A percentile compares a stretch with the other conserved stretches of the same genome.
Evolutionary conservation across 441 rosid genomes (phyloP).

Genomic region (Pelargonium australe): DNA sequence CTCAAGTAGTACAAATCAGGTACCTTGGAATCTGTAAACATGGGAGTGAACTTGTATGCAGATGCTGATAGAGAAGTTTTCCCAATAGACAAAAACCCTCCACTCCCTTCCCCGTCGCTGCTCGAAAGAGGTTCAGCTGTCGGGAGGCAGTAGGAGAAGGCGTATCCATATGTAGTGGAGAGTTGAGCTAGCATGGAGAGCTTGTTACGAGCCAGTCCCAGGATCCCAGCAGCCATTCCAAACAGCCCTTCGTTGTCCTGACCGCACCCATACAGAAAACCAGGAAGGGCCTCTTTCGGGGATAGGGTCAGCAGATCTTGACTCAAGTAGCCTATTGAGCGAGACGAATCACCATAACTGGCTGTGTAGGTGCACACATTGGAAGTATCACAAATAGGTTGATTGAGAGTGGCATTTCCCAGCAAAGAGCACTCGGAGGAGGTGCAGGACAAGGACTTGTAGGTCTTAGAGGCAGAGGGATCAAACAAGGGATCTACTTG

Average conservation of each 20-base stretch:
- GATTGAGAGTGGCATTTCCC: slow-evolving; percentile 23
- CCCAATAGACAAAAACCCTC: slow-evolving; percentile 22
- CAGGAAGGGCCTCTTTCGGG: slow-evolving; percentile 20
- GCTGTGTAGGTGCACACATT: slow-evolving; percentile 28
- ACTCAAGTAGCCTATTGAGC: slow-evolving; percentile 38
- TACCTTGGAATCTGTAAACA: slow-evolving; percentile 13
- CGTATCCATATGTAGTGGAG: slow-evolving; percentile 20
- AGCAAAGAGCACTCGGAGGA: slow-evolving; percentile 28
- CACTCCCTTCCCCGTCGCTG: neutral
- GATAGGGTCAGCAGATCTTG: slow-evolving; percentile 34
- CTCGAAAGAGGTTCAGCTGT: slow-evolving; percentile 13
- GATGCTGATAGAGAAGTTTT: slow-evolving; percentile 5
- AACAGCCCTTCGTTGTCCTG: slow-evolving; percentile 33
- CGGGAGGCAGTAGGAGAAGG: slow-evolving; percentile 54
- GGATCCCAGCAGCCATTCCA: slow-evolving; percentile 38
- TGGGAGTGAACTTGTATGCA: slow-evolving; percentile 25
- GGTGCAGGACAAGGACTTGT: slow-evolving; percentile 22
- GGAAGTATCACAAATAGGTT: slow-evolving; percentile 9
- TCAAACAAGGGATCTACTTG: slow-evolving; percentile 38
- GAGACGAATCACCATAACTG: slow-evolving; percentile 40
- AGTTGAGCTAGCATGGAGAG: slow-evolving; percentile 34
- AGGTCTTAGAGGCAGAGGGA: slow-evolving; percentile 32
- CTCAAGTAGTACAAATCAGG: slow-evolving; percentile 31
- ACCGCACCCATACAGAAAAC: slow-evolving; percentile 42
- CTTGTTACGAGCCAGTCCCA: slow-evolving; percentile 40